Evolutionary conservation across 306 rosid species (phyloP).

Genomic region (Sicyos edulis): DNA sequence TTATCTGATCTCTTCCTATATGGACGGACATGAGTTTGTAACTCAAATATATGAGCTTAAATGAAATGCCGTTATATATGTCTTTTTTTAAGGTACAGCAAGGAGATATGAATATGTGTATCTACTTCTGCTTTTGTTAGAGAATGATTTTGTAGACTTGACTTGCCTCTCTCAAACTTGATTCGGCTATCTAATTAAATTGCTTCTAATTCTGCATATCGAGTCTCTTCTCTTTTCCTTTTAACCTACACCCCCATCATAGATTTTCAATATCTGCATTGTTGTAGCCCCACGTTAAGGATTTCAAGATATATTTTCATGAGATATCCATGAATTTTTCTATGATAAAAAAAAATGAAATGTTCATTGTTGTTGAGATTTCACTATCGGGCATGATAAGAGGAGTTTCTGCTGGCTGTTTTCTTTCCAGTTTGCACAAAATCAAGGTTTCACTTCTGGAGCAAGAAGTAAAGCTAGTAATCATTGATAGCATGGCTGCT

Average conservation of each 20-base stretch:
- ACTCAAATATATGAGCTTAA: background rate
- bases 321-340: background rate
- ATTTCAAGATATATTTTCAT: slow-evolving; percentile 8
- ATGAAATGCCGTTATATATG: background rate
- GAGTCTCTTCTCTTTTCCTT: background rate
- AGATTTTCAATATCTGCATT: slow-evolving; percentile 2
- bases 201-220: background rate
- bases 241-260: background rate
- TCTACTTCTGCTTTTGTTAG: background rate
- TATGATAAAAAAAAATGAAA: too few relatives aligned
- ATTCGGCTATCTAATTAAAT: background rate
- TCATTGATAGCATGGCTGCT: slow-evolving; percentile 93
- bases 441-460: slow-evolving; percentile 67
- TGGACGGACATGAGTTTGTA: background rate
- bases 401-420: slow-evolving; percentile 13
- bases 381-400: background rate
- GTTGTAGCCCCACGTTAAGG: background rate
- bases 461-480: slow-evolving; percentile 71
- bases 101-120: background rate
- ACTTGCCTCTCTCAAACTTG: background rate
- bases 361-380: too few relatives aligned
- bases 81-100: background rate
- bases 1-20: too few relatives aligned
- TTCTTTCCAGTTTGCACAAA: slow-evolving; percentile 59
- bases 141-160: background rate